Evolutionary conservation across 176 grass and related monocot species (phyloP).

Genomic region (Alloteropsis semialata): DNA sequence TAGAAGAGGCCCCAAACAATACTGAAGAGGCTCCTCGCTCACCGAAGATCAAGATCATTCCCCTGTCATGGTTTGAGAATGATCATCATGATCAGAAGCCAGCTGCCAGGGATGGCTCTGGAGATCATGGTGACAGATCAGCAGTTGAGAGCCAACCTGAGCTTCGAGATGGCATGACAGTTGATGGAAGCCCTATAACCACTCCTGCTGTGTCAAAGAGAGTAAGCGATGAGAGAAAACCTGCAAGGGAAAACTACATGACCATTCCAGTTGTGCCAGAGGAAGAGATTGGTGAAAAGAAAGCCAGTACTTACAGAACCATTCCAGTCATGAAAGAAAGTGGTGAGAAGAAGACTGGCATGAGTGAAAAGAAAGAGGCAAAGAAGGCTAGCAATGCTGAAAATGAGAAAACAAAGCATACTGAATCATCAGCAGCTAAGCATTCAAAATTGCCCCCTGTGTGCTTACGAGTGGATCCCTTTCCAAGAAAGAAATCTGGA

Average conservation of each 20-base stretch:
- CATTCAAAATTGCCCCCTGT: slow-evolving; percentile 73
- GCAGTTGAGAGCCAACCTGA: background rate
- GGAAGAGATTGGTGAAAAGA: slow-evolving; percentile 43
- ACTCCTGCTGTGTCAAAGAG: slow-evolving; percentile 25
- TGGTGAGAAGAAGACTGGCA: slow-evolving; percentile 28
- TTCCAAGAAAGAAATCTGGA: slow-evolving; percentile 57
- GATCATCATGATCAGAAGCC: slow-evolving; percentile 36
- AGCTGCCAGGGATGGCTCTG: background rate
- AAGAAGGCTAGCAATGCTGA: slow-evolving; percentile 22
- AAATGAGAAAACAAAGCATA: slow-evolving; percentile 31
- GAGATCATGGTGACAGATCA: slow-evolving; percentile 21
- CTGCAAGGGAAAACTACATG: slow-evolving; percentile 28
- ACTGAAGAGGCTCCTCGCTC: slow-evolving; percentile 41
- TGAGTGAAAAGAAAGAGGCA: slow-evolving; percentile 31
- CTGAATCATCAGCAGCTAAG: slow-evolving; percentile 26
- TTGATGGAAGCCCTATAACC: slow-evolving; percentile 22
- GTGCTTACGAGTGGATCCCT: slow-evolving; percentile 72
- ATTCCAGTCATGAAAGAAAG: slow-evolving; percentile 50
- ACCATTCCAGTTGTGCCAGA: slow-evolving; percentile 28
- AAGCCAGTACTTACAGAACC: slow-evolving; percentile 21
- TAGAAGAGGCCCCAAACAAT: slow-evolving; percentile 12
- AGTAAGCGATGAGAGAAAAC: background rate
- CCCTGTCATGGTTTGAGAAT: slow-evolving; percentile 62
- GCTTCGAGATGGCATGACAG: background rate
- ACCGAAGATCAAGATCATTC: slow-evolving; percentile 68